Base-by-base conservation (phyloP, 176 grass and related monocot genomes). In the Rhynchospora tenuis region DNA sequence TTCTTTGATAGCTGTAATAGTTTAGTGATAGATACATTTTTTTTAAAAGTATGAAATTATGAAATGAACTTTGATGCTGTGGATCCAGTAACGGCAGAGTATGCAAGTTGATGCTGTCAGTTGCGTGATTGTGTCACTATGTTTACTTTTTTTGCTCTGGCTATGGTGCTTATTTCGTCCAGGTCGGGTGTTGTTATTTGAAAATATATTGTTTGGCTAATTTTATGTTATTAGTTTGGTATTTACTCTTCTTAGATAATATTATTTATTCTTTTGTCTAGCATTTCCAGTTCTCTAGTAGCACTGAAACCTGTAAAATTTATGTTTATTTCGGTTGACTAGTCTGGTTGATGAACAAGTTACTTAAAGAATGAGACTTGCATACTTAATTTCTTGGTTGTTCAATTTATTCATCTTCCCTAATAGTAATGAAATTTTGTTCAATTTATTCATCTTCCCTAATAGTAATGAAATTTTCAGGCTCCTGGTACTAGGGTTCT, bases 401-500 rank as follows among this genome's bases (percentile, higher is more conserved):
- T 59, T 59, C 20, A 57, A 38, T 5, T 70, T 74, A 23, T 26
- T 74, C 44, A 16, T 74, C 12, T 3, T 74, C 0, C 0, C 20
- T 52, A 10, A 74, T 52, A 27, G 4, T 74, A 11, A 23, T 85
- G 17, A 19, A 3, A 9, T 23, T 65, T 88, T 27, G 12, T 59
- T 59, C 20, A 57, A 38, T 5, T 70, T 74, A 23, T 26, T 74
- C 44, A 16, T 74, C 12, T 3, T 74, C 0, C 0, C 20, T 52
- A 10, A 74, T 52, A 27, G 4, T 74, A 11, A 23, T 85, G 17
- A 19, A 3, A 9, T 23, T 65, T 88, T 27, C 38, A 98, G 95
- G 87, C 61, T 75, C 92, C 95, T 78, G 95, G 95, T 33, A 74
- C 88, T 12, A 92, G 85, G 22, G 89, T 98, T 48, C 51, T 98